phyloP scores from a whole-genome alignment of 2,329 filamentous ascomycete species.

The Fusarium secorum region DNA sequence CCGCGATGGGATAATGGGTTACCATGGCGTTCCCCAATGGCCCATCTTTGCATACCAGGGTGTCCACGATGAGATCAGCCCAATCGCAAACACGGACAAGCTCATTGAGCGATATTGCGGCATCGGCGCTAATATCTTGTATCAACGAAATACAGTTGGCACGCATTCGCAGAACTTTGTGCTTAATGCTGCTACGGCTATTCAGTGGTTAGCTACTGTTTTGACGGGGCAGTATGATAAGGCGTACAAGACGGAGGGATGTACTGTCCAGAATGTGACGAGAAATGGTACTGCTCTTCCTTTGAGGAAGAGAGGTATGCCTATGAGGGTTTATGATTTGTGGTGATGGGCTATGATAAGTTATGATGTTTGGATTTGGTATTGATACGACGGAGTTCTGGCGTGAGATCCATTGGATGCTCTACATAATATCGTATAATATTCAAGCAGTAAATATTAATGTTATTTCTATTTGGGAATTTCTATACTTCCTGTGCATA shows the following conservation, averaged over 20 bases:
- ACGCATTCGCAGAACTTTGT: conserved; percentile 20
- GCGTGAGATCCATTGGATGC: rapidly evolving
- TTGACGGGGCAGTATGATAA: conserved; percentile 19
- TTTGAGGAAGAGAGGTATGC: conserved; percentile 10
- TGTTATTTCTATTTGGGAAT: rapidly evolving
- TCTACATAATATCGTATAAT: background rate
- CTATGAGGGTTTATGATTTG: conserved; percentile 17
- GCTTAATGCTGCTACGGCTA: conserved; percentile 1
- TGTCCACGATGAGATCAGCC: conserved; percentile 34
- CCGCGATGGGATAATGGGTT: conserved; percentile 37
- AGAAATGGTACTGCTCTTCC: conserved; percentile 20
- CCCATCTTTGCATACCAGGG: conserved; percentile 37
- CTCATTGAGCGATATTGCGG: conserved; percentile 31
- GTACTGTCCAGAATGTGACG: conserved; percentile 34
- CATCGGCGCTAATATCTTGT: conserved; percentile 35
- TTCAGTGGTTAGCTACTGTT: conserved; percentile 26
- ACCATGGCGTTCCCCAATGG: conserved; percentile 36
- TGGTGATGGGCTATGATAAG: background rate
- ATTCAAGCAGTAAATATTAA: background rate
- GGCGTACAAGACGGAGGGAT: conserved; percentile 24
- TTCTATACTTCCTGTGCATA: too few relatives aligned
- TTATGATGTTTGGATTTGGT: background rate
- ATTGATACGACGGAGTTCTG: background rate
- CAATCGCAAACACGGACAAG: conserved; percentile 21
- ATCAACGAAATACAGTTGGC: conserved; percentile 34